These are phyloP conservation scores for Clohesyomyces aquaticus DNA, from an alignment of 495 filamentous ascomycete species.

Conservation along the genomic window DNA sequence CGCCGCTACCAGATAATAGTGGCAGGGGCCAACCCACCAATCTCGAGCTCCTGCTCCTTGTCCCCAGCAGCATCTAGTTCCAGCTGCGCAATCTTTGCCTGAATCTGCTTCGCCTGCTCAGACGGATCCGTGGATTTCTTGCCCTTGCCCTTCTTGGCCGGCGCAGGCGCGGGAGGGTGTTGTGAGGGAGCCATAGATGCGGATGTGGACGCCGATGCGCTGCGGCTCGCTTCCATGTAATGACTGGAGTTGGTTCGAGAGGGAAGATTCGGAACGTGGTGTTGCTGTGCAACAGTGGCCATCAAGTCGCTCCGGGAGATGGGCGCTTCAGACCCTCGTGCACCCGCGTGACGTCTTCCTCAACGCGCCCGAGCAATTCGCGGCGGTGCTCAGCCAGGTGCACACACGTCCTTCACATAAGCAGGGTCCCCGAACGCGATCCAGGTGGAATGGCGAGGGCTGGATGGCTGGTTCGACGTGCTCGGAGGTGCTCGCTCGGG, in stretches of 20 bases:
- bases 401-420: constrained; percentile 4
- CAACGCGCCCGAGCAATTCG: background rate
- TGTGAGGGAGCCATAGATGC: constrained; percentile 40
- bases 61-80: constrained; percentile 90
- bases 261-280: constrained; percentile 21
- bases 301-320: constrained; percentile 20
- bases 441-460: background rate
- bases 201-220: constrained; percentile 38
- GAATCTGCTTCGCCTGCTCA: constrained; percentile 86
- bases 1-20: constrained; percentile 17
- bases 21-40: constrained; percentile 70
- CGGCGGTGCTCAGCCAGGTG: background rate
- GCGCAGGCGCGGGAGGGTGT: constrained; percentile 47
- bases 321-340: constrained; percentile 2
- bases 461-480: background rate
- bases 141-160: constrained; percentile 60
- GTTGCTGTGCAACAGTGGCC: constrained; percentile 40
- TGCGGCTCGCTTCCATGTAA: constrained; percentile 38
- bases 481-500: constrained; percentile 12
- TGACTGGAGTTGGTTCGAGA: constrained; percentile 28
- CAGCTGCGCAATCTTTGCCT: constrained; percentile 91
- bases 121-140: constrained; percentile 66
- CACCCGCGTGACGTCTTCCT: constrained; percentile 30
- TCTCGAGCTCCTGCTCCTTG: constrained; percentile 93
- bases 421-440: constrained; percentile 1